Conservation (phyloP, 2,329 filamentous ascomycete species). For the Aureobasidium sp. region DNA sequence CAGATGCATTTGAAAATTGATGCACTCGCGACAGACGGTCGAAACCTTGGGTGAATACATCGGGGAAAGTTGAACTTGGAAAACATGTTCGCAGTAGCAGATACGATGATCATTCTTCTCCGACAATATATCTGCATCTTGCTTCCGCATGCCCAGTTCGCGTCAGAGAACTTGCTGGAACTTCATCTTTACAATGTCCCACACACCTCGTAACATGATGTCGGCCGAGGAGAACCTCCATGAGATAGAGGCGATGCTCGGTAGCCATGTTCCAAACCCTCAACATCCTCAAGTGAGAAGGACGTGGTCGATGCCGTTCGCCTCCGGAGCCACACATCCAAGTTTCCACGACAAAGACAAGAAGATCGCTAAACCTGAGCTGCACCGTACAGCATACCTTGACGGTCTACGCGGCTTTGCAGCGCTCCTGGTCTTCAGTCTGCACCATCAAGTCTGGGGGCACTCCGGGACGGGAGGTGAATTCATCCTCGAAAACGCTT, state of each 20-base stretch:
- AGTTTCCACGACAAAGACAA: not conserved
- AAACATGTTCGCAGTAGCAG: too few species aligned
- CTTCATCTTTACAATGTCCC: not conserved
- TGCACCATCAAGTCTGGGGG: conserved; percentile 51
- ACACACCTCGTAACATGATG: not conserved
- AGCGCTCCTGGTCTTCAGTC: conserved; percentile 56
- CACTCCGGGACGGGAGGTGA: conserved; percentile 36
- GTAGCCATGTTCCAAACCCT: not conserved
- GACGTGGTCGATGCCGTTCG: not conserved
- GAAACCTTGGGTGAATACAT: not conserved
- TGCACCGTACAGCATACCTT: conserved; percentile 48
- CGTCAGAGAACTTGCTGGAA: too few species aligned
- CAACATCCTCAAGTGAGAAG: not conserved
- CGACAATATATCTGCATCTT: too few species aligned
- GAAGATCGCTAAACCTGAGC: not conserved
- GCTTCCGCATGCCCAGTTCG: not conserved
- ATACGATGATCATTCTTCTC: too few species aligned
- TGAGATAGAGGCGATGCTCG: conserved; percentile 7
- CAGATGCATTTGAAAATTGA: not conserved
- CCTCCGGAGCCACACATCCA: not conserved
- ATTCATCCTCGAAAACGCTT: conserved; percentile 44
- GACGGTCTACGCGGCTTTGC: conserved; percentile 61
- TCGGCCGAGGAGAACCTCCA: not conserved
- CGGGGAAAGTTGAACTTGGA: not conserved
- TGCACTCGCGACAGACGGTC: not conserved